Evolutionary conservation across 1,284 basidiomycete species (phyloP).

Genomic region (Exobasidium rhododendri): DNA sequence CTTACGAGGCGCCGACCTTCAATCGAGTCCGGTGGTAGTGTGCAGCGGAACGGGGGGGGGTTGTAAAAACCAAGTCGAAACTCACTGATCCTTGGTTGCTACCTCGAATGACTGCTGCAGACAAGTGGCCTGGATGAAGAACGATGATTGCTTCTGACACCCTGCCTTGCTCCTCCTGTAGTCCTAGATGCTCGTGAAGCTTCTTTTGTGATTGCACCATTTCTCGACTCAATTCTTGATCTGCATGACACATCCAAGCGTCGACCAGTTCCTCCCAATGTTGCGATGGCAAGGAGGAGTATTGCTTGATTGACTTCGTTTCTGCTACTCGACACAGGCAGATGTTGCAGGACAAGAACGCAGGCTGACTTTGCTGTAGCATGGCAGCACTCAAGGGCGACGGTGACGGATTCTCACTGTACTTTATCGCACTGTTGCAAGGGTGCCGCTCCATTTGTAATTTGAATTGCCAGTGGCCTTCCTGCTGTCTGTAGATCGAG

Average conservation of each 20-base stretch:
- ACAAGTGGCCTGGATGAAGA: not conserved
- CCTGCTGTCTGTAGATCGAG: not conserved
- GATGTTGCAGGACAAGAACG: conserved; percentile 17
- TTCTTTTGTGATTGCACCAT: conserved; percentile 17
- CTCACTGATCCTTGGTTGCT: not conserved
- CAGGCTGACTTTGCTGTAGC: not conserved
- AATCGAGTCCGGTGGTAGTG: not conserved
- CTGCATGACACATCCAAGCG: conserved; percentile 95
- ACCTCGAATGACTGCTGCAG: too few species aligned
- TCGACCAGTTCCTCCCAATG: conserved; percentile 96
- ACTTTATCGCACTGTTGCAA: too few species aligned
- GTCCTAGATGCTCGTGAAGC: conserved; percentile 9
- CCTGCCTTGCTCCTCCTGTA: conserved; percentile 6
- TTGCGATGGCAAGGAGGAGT: conserved; percentile 84
- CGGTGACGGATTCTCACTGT: too few species aligned
- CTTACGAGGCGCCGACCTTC: conserved; percentile 1
- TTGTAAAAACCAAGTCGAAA: not conserved
- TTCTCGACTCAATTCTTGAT: conserved; percentile 61
- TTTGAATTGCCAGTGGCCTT: conserved; percentile 7
- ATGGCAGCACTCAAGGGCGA: conserved; percentile 18
- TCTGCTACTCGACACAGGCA: conserved; percentile 7
- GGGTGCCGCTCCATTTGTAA: too few species aligned
- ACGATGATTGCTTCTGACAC: not conserved
- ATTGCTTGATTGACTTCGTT: conserved; percentile 52
- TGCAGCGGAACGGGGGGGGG: not conserved